Evolutionary conservation across 2,329 filamentous ascomycete species (phyloP).

Genomic region (Onygenales sp.): DNA sequence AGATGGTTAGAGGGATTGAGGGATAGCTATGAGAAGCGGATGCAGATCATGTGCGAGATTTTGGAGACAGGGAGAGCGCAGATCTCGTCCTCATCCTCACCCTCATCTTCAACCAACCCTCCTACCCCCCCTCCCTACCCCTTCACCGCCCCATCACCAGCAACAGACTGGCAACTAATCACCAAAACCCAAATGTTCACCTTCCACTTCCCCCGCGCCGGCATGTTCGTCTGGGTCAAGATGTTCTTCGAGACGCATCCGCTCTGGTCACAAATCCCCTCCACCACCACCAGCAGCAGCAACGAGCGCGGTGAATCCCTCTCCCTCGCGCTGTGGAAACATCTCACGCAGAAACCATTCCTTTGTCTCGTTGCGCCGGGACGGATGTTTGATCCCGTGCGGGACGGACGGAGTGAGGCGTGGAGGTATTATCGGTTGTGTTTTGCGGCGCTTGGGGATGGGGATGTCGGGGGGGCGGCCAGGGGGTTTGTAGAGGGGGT

Average conservation of each 20-base stretch:
- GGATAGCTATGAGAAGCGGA: constrained; percentile 73
- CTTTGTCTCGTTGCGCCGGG: constrained; percentile 64
- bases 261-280: constrained; percentile 45
- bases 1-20: constrained; percentile 81
- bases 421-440: constrained; percentile 71
- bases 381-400: constrained; percentile 60
- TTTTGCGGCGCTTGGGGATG: constrained; percentile 73
- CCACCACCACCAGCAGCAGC: too few relatives aligned
- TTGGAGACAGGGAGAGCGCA: constrained; percentile 58
- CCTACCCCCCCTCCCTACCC: constrained; percentile 22
- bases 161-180: constrained; percentile 63
- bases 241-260: constrained; percentile 66
- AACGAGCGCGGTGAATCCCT: constrained; percentile 42
- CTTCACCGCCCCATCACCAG: constrained; percentile 28
- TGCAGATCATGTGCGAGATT: constrained; percentile 66
- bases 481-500: constrained; percentile 56
- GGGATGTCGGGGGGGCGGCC: constrained; percentile 54
- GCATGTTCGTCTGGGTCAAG: constrained; percentile 86
- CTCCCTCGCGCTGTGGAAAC: constrained; percentile 58
- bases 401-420: constrained; percentile 39
- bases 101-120: constrained; percentile 38
- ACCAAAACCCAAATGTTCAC: constrained; percentile 64
- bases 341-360: constrained; percentile 59
- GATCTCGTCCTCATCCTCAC: too few relatives aligned
- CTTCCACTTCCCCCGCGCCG: constrained; percentile 71